phyloP scores from a whole-genome alignment of 495 filamentous ascomycete genomes.

The Penicillium longicatenatum region DNA sequence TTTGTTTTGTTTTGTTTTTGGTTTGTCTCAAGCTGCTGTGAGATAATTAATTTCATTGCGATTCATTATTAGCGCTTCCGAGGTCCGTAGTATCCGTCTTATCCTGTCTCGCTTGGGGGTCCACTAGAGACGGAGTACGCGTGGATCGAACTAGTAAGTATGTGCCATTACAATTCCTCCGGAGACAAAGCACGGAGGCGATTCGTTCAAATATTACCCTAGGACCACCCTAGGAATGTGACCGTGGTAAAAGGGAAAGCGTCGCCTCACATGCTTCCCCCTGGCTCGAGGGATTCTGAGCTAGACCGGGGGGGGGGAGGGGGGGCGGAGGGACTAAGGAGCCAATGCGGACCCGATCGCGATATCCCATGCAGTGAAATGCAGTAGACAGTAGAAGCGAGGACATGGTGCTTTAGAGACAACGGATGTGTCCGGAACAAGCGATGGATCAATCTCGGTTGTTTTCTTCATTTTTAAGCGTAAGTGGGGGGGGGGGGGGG shows the following conservation, averaged over 20 bases:
- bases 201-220: neutral
- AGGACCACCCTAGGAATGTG: neutral
- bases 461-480: neutral
- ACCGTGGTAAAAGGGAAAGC: neutral
- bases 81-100: neutral
- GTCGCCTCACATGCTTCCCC: slow-evolving; percentile 1
- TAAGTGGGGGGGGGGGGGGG: neutral
- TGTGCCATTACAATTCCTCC: neutral
- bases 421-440: slow-evolving; percentile 2
- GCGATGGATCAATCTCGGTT: slow-evolving; percentile 5
- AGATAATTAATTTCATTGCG: neutral
- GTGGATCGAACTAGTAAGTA: neutral
- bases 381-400: slow-evolving; percentile 5
- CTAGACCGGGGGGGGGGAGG: slow-evolving; percentile 10
- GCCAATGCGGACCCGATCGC: slow-evolving; percentile 9
- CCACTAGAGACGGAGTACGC: neutral
- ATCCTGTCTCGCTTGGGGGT: neutral
- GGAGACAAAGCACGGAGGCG: neutral
- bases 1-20: neutral
- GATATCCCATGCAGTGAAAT: slow-evolving; percentile 4
- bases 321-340: slow-evolving; percentile 1
- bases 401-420: neutral
- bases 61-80: neutral
- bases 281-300: slow-evolving; percentile 3
- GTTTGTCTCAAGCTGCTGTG: neutral